Base-by-base conservation (phyloP, 2,329 filamentous ascomycete species). In the Xylaria sp. region DNA sequence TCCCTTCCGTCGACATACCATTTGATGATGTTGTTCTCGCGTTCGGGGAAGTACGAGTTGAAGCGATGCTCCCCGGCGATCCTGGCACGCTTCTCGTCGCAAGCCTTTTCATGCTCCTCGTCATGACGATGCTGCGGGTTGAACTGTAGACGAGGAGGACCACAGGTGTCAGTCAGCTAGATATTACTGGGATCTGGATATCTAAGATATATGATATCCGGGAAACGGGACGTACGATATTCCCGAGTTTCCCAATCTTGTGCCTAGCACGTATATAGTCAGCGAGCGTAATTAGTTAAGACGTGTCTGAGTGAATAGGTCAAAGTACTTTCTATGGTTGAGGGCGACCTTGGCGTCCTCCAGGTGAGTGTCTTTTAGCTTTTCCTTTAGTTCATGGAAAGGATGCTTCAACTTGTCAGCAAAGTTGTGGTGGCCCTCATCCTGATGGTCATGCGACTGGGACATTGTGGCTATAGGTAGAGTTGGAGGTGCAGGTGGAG, bases 1-100 rank as follows among this genome's bases (percentile, higher is more conserved):
- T 98, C 92, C 70, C 94, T 87, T 2, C 94, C 96, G 78, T 98
- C 96, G 12, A 98, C 93, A 81, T 98, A 98, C 94, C 95, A 99
- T 83, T 98, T 98, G 78, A 96, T 86, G 67, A 92, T 86, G 80
- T 98, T 98, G 34, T 91, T 92, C 12, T 95, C 90, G 52, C 91
- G 90, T 78, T 95, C 91, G 0, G 95, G 95, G 46, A 97, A 97
- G 81, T 92, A 99, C 3, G 93, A 97, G n/a, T 92, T 80, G 83
- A 94, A 98, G 51, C 95, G 90, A 78, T 98, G 90, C 15, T 88
- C 86, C 67, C 95, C 88, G 73, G 87, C 86, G 59, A 96, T 91
- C 18, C 83, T 86, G 23, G 86, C 88, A 67, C 96, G 89, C 83
- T 97, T 97, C 13, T 87, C 87, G 78, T 98, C 95, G 52, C 93